phyloP scores from a whole-genome alignment of 1,284 basidiomycete species.

The Amylostereum areolatum region DNA sequence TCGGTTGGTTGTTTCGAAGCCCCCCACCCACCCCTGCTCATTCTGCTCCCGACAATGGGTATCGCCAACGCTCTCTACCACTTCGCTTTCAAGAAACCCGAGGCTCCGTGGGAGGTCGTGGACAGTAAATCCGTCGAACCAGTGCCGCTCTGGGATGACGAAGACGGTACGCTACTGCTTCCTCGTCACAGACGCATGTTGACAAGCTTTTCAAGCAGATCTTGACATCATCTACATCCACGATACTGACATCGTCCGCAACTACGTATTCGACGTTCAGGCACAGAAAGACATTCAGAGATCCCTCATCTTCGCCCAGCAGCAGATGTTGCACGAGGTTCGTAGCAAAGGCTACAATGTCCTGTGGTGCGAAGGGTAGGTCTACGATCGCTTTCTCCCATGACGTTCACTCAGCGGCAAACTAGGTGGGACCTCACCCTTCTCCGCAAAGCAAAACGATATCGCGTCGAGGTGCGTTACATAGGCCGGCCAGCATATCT shows the following conservation, averaged over 20 bases:
- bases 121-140: constrained; percentile 57
- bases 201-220: constrained; percentile 31
- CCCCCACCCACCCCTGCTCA: background rate
- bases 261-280: constrained; percentile 56
- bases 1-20: background rate
- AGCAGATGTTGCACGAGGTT: constrained; percentile 54
- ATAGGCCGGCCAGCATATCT: constrained; percentile 57
- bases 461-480: constrained; percentile 66
- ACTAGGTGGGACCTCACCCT: constrained; percentile 64
- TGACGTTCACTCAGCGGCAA: constrained; percentile 7
- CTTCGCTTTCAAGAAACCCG: constrained; percentile 11
- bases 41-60: constrained; percentile 7
- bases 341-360: constrained; percentile 54
- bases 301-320: constrained; percentile 56
- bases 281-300: constrained; percentile 34
- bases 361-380: constrained; percentile 63
- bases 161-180: constrained; percentile 42
- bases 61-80: constrained; percentile 11
- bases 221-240: constrained; percentile 51
- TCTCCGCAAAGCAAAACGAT: constrained; percentile 51
- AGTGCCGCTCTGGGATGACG: constrained; percentile 56
- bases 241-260: constrained; percentile 46
- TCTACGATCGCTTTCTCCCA: constrained; percentile 9
- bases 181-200: constrained; percentile 1
- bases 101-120: constrained; percentile 63